Evolutionary conservation across 2,329 filamentous ascomycete genomes (phyloP).

Genomic region (Drechmeria coniospora): DNA sequence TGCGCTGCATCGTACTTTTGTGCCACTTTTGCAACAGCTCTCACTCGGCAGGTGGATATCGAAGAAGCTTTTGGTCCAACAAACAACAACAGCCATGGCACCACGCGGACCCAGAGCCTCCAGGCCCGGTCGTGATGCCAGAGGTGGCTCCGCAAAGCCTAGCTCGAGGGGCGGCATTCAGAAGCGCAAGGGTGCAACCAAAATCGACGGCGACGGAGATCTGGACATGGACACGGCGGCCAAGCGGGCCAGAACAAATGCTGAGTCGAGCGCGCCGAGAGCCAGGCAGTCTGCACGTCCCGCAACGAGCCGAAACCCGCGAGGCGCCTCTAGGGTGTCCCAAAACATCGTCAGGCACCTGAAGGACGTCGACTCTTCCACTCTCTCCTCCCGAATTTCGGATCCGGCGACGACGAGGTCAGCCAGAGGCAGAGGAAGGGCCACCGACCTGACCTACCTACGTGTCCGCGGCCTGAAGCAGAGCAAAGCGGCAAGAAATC

Average conservation of each 20-base stretch:
- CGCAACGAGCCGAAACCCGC: conserved; percentile 6
- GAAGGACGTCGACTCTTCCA: conserved; percentile 16
- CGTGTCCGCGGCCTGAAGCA: conserved; percentile 47
- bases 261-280: conserved; percentile 14
- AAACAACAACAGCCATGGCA: conserved; percentile 12
- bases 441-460: conserved; percentile 18
- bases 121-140: conserved; percentile 15
- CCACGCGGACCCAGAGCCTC: conserved; percentile 15
- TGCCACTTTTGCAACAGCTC: too few species aligned
- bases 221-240: conserved; percentile 37
- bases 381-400: conserved; percentile 19
- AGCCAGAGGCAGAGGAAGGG: conserved; percentile 9
- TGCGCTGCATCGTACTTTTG: too few species aligned
- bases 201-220: conserved; percentile 40
- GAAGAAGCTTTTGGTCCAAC: too few species aligned
- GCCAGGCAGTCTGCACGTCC: conserved; percentile 10
- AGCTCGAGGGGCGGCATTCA: conserved; percentile 32
- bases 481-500: conserved; percentile 52
- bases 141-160: conserved; percentile 14
- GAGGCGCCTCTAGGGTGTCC: conserved; percentile 21
- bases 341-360: conserved; percentile 29
- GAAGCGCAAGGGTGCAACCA: conserved; percentile 27
- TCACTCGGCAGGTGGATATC: too few species aligned
- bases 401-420: conserved; percentile 12
- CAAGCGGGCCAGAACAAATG: conserved; percentile 15